Evolutionary conservation across 352 stramenopile species (phyloP).

Genomic region (Plasmopara viticola): DNA sequence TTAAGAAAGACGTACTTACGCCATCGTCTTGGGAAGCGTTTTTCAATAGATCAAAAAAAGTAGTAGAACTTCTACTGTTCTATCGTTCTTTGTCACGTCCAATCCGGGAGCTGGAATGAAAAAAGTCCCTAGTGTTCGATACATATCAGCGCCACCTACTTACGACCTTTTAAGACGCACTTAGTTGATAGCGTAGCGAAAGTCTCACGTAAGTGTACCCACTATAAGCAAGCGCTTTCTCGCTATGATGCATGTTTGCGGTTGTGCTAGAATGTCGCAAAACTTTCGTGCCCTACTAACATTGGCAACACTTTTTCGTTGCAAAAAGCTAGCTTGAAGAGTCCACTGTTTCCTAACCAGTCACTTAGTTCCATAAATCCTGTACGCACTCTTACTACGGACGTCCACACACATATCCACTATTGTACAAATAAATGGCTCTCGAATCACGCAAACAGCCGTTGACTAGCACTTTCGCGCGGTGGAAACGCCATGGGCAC

Average conservation of each 20-base stretch:
- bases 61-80: too few relatives aligned
- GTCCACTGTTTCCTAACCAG: not conserved
- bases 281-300: too few relatives aligned
- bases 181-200: not conserved
- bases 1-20: too few relatives aligned
- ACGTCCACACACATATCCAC: conserved; percentile 19
- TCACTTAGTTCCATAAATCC: not conserved
- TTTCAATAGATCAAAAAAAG: too few relatives aligned
- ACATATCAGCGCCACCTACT: not conserved
- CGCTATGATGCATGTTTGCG: too few relatives aligned
- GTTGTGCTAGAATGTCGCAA: too few relatives aligned
- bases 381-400: not conserved
- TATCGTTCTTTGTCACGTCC: too few relatives aligned
- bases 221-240: not conserved
- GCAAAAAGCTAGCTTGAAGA: too few relatives aligned
- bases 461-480: conserved; percentile 24
- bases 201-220: not conserved
- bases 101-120: too few relatives aligned
- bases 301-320: too few relatives aligned
- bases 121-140: not conserved
- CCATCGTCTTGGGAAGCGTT: too few relatives aligned
- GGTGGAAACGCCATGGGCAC: conserved; percentile 38
- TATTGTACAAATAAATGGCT: conserved; percentile 15
- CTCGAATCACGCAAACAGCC: conserved; percentile 26
- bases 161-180: too few relatives aligned